Base-by-base conservation (phyloP, 306 rosid genomes). In the Echinosophora koreensis region DNA sequence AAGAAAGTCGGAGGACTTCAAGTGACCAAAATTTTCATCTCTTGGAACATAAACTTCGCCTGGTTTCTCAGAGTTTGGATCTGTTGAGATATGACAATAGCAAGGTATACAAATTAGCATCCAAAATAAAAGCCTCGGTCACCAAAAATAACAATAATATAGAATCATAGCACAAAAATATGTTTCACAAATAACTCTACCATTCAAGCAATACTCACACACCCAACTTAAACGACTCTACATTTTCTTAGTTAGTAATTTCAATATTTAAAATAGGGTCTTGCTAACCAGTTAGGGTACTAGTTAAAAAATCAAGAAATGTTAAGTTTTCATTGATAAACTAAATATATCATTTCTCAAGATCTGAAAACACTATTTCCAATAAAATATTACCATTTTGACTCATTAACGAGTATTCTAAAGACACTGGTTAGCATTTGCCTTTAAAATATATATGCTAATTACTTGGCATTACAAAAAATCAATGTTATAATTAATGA, bases 41-140 rank as follows among this genome's bases (percentile, higher is more conserved):
- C 95, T 88, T n/a, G 98, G 98, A 59, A 92, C 96, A 62, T 94
- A 94, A 56, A 89, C 68, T 64, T 81, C 87, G 2, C 88, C 81
- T 71, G 88, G 87, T 76, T 78, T 89, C 92, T 94, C 97, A 7
- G 22, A n/a, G 2, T 66, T 79, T 0, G 89, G 91, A 87, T 88
- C 97, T 92, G 82, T 28, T 38, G 12, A 64, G 8, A 47, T 13
- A 46, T 5, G 10, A 58, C 1, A 65, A 59, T 8, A 32, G 1
- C 13, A 61, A 3, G 11, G 61, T 50, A 9, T 5, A n/a, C 2
- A 69, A 5, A 76, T 27, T 41, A 37, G 27, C 6, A 74, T 61
- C 18, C 34, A 68, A 8, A 2, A 62, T 8, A 41, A 41, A 8
- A 50, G 55, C 16, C 55, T 14, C 7, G 14, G n/a, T 4, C 16